Conservation (phyloP, 2,329 filamentous ascomycete genomes). For the Monosporascus sp. region DNA sequence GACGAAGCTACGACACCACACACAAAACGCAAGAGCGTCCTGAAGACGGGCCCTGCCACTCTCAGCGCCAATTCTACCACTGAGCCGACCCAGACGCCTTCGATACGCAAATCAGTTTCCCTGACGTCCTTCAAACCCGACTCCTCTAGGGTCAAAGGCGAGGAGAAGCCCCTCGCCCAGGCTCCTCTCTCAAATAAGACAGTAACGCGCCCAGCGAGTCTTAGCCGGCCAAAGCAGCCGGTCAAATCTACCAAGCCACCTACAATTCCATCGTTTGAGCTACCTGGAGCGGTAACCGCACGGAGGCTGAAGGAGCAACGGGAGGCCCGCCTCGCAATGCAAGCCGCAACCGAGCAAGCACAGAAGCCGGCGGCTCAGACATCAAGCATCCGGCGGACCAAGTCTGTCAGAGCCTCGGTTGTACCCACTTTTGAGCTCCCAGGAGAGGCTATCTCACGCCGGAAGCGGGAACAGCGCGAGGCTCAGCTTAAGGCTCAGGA, state of each 20-base stretch:
- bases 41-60: constrained; percentile 30
- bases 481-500: constrained; percentile 50
- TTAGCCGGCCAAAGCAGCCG: constrained; percentile 39
- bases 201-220: constrained; percentile 32
- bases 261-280: constrained; percentile 53
- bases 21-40: constrained; percentile 11
- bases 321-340: constrained; percentile 45
- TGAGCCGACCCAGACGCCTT: constrained; percentile 24
- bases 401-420: constrained; percentile 46
- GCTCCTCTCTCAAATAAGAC: constrained; percentile 19
- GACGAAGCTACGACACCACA: constrained; percentile 20
- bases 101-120: constrained; percentile 37
- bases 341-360: constrained; percentile 20
- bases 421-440: constrained; percentile 57
- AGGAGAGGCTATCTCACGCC: constrained; percentile 56
- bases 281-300: constrained; percentile 57
- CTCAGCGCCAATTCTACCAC: constrained; percentile 36
- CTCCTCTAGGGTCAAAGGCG: constrained; percentile 15
- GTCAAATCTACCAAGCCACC: constrained; percentile 48
- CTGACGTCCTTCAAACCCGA: constrained; percentile 31
- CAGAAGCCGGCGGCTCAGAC: constrained; percentile 19
- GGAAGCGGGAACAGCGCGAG: constrained; percentile 46
- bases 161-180: constrained; percentile 18
- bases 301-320: constrained; percentile 25
- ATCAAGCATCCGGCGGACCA: constrained; percentile 38